Evolutionary conservation across 805 yeast genomes (phyloP).

Genomic region (Ogataea sp.): DNA sequence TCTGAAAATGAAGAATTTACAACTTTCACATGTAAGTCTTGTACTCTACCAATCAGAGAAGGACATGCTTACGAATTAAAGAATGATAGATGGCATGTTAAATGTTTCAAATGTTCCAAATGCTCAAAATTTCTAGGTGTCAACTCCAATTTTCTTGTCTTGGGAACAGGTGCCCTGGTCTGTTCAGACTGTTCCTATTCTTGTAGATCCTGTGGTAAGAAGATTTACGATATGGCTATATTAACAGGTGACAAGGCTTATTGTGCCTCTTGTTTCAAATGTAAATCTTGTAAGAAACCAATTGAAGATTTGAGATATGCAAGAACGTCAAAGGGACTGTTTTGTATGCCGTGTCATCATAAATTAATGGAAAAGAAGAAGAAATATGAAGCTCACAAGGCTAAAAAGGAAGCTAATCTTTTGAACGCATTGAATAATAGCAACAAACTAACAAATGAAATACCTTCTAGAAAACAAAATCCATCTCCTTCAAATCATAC

Average conservation of each 20-base stretch:
- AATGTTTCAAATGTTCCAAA: slow-evolving; percentile 85
- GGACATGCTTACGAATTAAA: slow-evolving; percentile 96
- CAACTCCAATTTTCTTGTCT: slow-evolving; percentile 79
- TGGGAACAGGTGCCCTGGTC: slow-evolving; percentile 87
- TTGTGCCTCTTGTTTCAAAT: slow-evolving; percentile 83
- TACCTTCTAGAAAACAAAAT: too few species aligned
- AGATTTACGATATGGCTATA: slow-evolving; percentile 89
- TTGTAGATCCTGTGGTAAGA: slow-evolving; percentile 76
- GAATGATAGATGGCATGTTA: slow-evolving; percentile 91
- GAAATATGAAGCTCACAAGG: slow-evolving; percentile 43
- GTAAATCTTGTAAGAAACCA: slow-evolving; percentile 77
- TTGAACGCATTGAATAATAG: neutral
- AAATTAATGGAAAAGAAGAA: slow-evolving; percentile 69
- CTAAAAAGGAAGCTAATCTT: slow-evolving; percentile 10
- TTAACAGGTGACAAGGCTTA: slow-evolving; percentile 93
- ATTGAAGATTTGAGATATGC: slow-evolving; percentile 90
- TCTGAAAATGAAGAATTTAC: neutral
- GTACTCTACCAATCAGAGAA: slow-evolving; percentile 55
- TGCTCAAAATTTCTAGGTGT: slow-evolving; percentile 76
- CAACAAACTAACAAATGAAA: too few species aligned
- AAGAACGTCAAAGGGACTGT: slow-evolving; percentile 84
- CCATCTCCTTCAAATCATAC: slow-evolving; percentile 1
- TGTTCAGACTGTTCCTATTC: slow-evolving; percentile 90
- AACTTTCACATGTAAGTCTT: slow-evolving; percentile 24
- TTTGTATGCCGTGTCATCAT: slow-evolving; percentile 91